phyloP scores from a whole-genome alignment of 306 rosid species.

The Vachellia pachyceras region DNA sequence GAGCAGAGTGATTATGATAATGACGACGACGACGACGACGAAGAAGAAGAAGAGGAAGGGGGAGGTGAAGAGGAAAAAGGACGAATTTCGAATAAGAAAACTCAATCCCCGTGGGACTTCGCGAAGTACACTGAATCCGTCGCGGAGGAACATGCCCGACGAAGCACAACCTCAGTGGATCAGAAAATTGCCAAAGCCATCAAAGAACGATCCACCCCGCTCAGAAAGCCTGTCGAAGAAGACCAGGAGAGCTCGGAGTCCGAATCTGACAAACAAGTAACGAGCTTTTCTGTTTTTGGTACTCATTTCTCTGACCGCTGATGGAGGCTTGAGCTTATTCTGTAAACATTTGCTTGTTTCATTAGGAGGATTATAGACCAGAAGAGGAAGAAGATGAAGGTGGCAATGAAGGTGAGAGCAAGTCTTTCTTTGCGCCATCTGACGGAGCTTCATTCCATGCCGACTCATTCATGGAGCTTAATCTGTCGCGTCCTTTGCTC shows the following conservation, averaged over 20 bases:
- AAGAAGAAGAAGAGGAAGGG: constrained; percentile 32
- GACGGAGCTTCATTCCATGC: constrained; percentile 89
- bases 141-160: constrained; percentile 84
- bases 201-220: constrained; percentile 47
- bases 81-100: constrained; percentile 34
- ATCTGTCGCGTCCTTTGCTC: constrained; percentile 93
- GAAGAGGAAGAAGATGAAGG: constrained; percentile 75
- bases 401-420: constrained; percentile 49
- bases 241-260: constrained; percentile 50
- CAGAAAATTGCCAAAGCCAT: constrained; percentile 70
- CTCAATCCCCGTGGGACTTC: constrained; percentile 92
- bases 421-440: constrained; percentile 76
- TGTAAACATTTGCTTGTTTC: neutral
- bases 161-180: constrained; percentile 83
- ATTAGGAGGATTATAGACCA: constrained; percentile 67
- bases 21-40: constrained; percentile 24
- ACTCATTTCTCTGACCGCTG: neutral
- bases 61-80: constrained; percentile 3
- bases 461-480: constrained; percentile 87
- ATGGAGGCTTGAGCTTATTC: neutral
- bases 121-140: constrained; percentile 71
- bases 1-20: neutral
- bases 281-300: neutral
- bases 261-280: constrained; percentile 70
- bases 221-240: constrained; percentile 24